Percentiles rank a stretch among this genome's conserved stretches.
phyloP scores from a whole-genome alignment of 2,329 filamentous ascomycete genomes.

The Aspergillus sp. region DNA sequence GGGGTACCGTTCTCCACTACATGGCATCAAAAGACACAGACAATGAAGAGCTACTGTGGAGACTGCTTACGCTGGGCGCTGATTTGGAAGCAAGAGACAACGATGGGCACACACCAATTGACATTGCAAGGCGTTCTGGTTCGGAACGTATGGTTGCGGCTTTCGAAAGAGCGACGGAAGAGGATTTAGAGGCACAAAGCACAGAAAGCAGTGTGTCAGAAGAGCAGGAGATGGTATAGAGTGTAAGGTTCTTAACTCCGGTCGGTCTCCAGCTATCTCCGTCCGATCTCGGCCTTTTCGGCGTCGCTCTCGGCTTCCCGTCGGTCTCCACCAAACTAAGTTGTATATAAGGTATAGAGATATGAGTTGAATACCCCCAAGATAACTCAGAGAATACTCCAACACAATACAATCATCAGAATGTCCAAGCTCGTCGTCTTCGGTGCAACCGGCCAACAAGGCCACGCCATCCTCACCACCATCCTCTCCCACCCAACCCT shows the following conservation, averaged over 20 bases:
- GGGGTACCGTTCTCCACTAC: too few relatives aligned
- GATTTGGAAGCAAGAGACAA: neutral
- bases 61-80: neutral
- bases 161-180: neutral
- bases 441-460: conserved; percentile 62
- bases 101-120: neutral
- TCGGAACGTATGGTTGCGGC: neutral
- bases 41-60: too few relatives aligned
- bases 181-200: too few relatives aligned
- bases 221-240: too few relatives aligned
- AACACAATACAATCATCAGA: neutral
- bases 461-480: conserved; percentile 53
- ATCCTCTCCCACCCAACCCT: conserved; percentile 46
- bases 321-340: neutral
- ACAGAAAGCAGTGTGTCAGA: too few relatives aligned
- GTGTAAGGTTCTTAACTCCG: neutral
- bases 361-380: too few relatives aligned
- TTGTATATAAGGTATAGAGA: neutral
- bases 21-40: too few relatives aligned
- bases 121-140: neutral
- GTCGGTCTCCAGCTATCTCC: neutral
- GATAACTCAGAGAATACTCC: too few relatives aligned
- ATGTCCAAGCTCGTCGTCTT: conserved; percentile 46
- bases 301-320: neutral
- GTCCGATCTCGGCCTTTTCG: neutral